Evolutionary conservation across 345 rosid genomes (phyloP).

Genomic region (Brassica cretica): DNA sequence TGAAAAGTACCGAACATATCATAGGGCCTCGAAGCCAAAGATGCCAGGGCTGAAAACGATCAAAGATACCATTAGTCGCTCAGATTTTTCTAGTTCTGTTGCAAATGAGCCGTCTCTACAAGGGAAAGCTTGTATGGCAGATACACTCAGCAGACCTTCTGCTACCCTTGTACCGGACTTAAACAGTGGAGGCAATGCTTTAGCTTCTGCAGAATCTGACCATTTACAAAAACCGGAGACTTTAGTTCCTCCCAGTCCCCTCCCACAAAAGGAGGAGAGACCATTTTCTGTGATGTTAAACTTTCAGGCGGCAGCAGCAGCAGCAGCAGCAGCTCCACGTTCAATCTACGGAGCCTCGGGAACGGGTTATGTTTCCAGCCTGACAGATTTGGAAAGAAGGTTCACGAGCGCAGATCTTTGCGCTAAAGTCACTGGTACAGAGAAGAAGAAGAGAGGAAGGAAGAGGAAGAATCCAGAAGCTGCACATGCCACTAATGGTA

Average conservation of each 20-base stretch:
- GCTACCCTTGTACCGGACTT: constrained; percentile 55
- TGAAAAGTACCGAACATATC: neutral
- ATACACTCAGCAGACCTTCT: constrained; percentile 29
- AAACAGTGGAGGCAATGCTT: constrained; percentile 44
- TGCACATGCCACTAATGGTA: constrained; percentile 29
- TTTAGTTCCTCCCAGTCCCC: constrained; percentile 11
- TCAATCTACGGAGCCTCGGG: constrained; percentile 30
- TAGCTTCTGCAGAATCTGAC: constrained; percentile 22
- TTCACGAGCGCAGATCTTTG: constrained; percentile 34
- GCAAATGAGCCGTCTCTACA: constrained; percentile 30
- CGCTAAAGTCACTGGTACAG: constrained; percentile 27
- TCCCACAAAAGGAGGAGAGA: constrained; percentile 30
- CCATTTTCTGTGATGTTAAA: constrained; percentile 39
- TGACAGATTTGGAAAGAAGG: constrained; percentile 36
- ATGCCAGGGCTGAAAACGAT: constrained; percentile 6
- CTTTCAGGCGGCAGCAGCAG: constrained; percentile 42
- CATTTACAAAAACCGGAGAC: constrained; percentile 17
- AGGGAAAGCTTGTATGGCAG: constrained; percentile 16
- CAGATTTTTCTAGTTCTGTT: constrained; percentile 12
- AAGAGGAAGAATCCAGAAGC: constrained; percentile 44
- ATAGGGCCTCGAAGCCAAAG: constrained; percentile 14
- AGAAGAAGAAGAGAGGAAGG: constrained; percentile 52
- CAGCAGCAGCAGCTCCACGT: constrained; percentile 41
- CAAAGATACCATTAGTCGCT: constrained; percentile 18
- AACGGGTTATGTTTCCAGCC: constrained; percentile 26